These are phyloP conservation scores for Physaria fendleri DNA, from an alignment of 345 rosid species.

Conservation along the genomic window DNA sequence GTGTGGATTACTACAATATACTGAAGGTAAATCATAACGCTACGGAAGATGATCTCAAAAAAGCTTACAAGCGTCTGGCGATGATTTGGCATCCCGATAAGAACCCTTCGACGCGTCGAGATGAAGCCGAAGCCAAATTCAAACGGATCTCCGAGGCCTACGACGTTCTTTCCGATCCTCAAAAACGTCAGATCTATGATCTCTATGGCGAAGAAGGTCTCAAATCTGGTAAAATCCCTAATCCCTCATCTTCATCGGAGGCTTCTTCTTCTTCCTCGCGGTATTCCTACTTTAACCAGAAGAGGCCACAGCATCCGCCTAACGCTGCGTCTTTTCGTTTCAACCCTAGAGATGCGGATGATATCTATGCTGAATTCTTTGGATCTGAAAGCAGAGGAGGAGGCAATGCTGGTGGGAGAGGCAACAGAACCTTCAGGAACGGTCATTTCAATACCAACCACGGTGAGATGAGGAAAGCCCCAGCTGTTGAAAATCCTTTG, in stretches of 20 bases:
- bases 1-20: constrained; percentile 88
- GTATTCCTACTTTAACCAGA: constrained; percentile 28
- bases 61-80: constrained; percentile 82
- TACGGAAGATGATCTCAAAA: constrained; percentile 74
- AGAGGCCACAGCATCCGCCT: constrained; percentile 34
- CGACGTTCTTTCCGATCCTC: constrained; percentile 66
- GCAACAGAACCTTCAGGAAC: constrained; percentile 35
- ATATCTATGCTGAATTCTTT: constrained; percentile 73
- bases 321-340: constrained; percentile 46
- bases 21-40: constrained; percentile 88
- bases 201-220: constrained; percentile 81
- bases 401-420: constrained; percentile 31
- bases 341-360: constrained; percentile 69
- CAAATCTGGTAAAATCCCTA: constrained; percentile 72
- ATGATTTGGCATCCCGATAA: constrained; percentile 99
- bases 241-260: constrained; percentile 33
- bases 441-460: constrained; percentile 15
- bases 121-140: constrained; percentile 85
- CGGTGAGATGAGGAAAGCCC: constrained; percentile 37
- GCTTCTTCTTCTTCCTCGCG: constrained; percentile 32
- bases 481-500: constrained; percentile 54
- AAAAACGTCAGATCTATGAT: constrained; percentile 95
- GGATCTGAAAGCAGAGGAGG: constrained; percentile 46
- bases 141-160: constrained; percentile 92
- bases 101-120: constrained; percentile 54